Percentiles rank a stretch among this genome's conserved stretches.
These are phyloP conservation scores for Trametes cubensis DNA, from an alignment of 768 basidiomycete genomes.

Conservation along the genomic window DNA sequence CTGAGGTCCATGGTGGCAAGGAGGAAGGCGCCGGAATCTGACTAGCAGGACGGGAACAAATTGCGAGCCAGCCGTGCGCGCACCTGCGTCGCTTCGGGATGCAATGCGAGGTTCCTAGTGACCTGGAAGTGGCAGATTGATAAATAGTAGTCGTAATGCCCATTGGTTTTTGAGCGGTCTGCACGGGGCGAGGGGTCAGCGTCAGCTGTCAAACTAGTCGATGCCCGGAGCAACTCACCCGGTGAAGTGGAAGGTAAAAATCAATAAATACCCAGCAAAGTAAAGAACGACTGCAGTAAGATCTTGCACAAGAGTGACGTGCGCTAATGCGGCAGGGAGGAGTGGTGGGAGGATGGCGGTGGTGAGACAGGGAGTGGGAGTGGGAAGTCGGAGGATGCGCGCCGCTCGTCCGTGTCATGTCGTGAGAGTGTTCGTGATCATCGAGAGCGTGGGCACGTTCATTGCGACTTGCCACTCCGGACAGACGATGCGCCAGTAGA, in stretches of 20 bases:
- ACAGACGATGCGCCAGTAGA: conserved; percentile 14
- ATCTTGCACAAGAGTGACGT: conserved; percentile 9
- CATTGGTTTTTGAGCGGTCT: conserved; percentile 18
- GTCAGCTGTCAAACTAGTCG: background rate
- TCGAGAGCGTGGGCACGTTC: background rate
- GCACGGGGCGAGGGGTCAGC: background rate
- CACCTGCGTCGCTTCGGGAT: conserved; percentile 24
- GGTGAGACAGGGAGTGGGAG: background rate
- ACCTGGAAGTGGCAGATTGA: conserved; percentile 21
- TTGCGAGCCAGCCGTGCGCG: conserved; percentile 26
- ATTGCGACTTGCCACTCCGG: conserved; percentile 19
- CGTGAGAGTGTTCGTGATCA: conserved; percentile 20
- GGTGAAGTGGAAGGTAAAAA: conserved; percentile 3
- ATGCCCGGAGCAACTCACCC: conserved; percentile 1
- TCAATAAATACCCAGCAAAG: conserved; percentile 25
- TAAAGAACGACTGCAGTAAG: conserved; percentile 24
- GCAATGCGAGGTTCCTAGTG: conserved; percentile 16
- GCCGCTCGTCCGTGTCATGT: conserved; percentile 17
- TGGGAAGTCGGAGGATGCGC: background rate
- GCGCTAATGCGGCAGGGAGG: conserved; percentile 1
- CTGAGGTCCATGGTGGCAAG: conserved; percentile 2
- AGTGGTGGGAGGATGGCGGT: background rate
- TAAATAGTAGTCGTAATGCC: conserved; percentile 20
- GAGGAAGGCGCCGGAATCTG: conserved; percentile 19
- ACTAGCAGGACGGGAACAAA: conserved; percentile 21